Conservation (phyloP, 441 rosid genomes). For the Syzygium syzygioides region DNA sequence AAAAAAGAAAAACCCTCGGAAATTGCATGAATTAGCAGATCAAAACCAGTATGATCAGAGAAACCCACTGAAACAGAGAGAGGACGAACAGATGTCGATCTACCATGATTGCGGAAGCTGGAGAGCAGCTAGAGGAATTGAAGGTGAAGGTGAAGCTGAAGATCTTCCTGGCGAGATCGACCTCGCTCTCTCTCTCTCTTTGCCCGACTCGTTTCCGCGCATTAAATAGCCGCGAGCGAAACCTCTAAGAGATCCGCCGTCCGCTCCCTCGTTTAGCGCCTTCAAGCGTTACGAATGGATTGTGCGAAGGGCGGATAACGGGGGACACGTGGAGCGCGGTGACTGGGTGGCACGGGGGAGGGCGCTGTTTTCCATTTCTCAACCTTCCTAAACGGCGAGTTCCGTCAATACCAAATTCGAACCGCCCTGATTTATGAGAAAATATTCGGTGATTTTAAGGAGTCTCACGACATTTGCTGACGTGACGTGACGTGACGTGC, state of each 20-base stretch:
- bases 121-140: neutral
- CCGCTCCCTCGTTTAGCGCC: neutral
- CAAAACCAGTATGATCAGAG: neutral
- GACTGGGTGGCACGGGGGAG: neutral
- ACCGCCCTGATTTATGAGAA: neutral
- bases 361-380: neutral
- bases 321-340: neutral
- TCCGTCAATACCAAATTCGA: neutral
- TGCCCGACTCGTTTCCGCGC: neutral
- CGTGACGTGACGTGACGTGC: no score
- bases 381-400: neutral
- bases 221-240: neutral
- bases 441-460: no score
- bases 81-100: neutral
- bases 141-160: neutral
- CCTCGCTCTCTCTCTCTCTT: neutral
- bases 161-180: neutral
- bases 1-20: neutral
- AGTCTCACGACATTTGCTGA: no score
- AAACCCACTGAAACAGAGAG: neutral
- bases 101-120: constrained; percentile 30
- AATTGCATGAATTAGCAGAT: neutral
- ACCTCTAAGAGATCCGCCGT: neutral
- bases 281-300: neutral
- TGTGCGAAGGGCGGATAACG: neutral